These are phyloP conservation scores for Echinochloa phyllopogon DNA, from an alignment of 176 grass and related monocot species.

Conservation along the genomic window DNA sequence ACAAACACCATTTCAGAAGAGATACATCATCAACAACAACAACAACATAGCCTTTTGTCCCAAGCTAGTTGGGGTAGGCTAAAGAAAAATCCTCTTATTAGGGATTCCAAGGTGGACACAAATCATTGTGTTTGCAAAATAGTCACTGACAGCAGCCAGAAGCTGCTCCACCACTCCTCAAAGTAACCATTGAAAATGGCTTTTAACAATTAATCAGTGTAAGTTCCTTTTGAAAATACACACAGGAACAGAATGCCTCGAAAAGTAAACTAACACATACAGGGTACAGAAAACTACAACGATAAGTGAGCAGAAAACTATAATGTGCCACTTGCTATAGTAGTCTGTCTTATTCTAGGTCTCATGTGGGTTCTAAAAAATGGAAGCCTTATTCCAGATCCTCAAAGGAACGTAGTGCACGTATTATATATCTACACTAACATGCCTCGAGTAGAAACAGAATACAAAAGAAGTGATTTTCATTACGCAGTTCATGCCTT, in stretches of 20 bases:
- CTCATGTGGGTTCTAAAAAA: constrained; percentile 1
- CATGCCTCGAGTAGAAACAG: constrained; percentile 16
- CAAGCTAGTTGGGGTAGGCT: no score
- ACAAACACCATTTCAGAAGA: constrained; percentile 1
- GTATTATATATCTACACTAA: constrained; percentile 9
- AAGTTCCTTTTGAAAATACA: not conserved
- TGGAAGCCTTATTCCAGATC: not conserved
- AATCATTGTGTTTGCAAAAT: constrained; percentile 5
- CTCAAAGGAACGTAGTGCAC: not conserved
- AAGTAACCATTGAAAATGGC: not conserved
- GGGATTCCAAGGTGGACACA: not conserved
- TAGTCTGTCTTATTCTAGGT: constrained; percentile 10
- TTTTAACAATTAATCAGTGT: not conserved
- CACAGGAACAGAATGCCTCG: not conserved
- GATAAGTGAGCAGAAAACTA: constrained; percentile 2
- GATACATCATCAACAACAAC: no score
- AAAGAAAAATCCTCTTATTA: constrained; percentile 1
- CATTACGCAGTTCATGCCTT: not conserved
- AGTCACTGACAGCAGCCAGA: not conserved
- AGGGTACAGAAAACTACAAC: not conserved
- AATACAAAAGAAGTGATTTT: not conserved
- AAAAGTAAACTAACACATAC: constrained; percentile 21
- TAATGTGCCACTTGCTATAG: constrained; percentile 1
- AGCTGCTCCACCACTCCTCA: constrained; percentile 1
- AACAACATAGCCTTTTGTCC: no score